Percentiles rank a stretch among this genome's conserved stretches.
Conservation (phyloP, 306 rosid genomes). For the Chamaecrista fasciculata region DNA sequence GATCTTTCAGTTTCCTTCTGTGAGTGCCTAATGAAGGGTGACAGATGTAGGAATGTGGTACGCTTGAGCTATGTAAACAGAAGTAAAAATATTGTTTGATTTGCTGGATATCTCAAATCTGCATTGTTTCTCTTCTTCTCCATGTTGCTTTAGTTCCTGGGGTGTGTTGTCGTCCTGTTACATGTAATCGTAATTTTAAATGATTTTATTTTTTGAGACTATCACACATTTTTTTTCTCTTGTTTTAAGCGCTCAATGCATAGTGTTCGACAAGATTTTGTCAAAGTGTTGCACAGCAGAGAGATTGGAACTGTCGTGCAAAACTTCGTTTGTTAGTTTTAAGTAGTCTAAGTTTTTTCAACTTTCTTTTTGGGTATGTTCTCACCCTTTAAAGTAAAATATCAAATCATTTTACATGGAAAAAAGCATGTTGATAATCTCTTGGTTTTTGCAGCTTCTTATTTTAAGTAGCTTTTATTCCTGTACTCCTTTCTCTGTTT, state of each 20-base stretch:
- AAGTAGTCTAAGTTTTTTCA: neutral
- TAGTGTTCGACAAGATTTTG: neutral
- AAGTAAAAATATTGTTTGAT: neutral
- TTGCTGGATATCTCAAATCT: neutral
- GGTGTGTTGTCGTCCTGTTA: neutral
- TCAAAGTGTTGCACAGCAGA: neutral
- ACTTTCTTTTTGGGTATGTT: neutral
- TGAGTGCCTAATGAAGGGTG: neutral
- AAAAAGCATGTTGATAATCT: neutral
- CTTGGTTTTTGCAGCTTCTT: neutral
- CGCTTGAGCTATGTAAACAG: slow-evolving; percentile 14
- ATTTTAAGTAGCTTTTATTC: neutral
- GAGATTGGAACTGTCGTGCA: neutral
- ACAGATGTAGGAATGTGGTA: neutral
- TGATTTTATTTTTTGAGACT: neutral
- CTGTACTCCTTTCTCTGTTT: neutral
- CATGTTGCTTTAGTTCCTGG: slow-evolving; percentile 9
- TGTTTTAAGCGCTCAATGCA: neutral
- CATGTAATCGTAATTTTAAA: slow-evolving; percentile 4
- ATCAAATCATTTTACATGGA: neutral
- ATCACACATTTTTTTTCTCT: neutral
- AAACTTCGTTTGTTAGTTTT: no score
- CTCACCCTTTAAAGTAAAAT: slow-evolving; percentile 7
- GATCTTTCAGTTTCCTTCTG: neutral
- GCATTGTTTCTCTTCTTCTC: neutral